phyloP scores from a whole-genome alignment of 345 rosid genomes.

The Melaleuca alternifolia region DNA sequence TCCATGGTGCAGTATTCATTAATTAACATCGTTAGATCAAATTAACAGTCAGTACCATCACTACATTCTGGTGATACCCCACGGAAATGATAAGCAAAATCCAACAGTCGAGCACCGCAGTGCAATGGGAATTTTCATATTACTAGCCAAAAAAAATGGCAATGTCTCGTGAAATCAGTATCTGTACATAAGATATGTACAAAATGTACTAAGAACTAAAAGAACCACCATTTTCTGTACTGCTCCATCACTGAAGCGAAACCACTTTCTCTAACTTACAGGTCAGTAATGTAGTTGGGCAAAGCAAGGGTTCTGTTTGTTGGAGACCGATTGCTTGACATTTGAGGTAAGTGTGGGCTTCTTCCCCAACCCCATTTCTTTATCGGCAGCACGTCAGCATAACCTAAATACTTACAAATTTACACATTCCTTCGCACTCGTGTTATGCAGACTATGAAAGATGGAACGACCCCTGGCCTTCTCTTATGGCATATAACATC shows the following conservation, averaged over 20 bases:
- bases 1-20: neutral
- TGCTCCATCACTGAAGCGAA: neutral
- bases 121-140: neutral
- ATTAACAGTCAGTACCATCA: neutral
- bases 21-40: neutral
- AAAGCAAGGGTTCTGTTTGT: neutral
- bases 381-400: neutral
- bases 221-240: neutral
- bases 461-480: conserved; percentile 97
- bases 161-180: neutral
- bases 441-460: conserved; percentile 44
- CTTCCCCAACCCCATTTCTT: neutral
- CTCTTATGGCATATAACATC: conserved; percentile 76
- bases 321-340: neutral
- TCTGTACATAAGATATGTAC: neutral
- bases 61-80: neutral
- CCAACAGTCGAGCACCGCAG: neutral
- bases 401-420: conserved; percentile 34
- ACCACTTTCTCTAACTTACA: neutral
- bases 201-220: neutral
- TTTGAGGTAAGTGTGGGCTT: neutral
- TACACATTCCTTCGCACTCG: conserved; percentile 1
- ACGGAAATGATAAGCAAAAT: neutral
- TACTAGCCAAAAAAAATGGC: neutral
- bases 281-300: neutral